Evolutionary conservation across 345 rosid species (phyloP).

Genomic region (Dipteronia dyeriana): DNA sequence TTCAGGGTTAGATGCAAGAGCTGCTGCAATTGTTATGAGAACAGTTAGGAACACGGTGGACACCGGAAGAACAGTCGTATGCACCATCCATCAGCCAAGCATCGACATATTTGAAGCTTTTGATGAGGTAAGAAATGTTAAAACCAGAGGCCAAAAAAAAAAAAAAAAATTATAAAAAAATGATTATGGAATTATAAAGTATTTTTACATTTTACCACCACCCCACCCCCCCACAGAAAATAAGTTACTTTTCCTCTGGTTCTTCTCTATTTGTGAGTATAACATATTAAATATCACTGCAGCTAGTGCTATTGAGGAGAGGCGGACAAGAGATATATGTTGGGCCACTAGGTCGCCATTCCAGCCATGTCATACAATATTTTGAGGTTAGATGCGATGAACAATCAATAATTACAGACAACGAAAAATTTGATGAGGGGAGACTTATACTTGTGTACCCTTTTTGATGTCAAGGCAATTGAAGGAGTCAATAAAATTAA

Average conservation of each 20-base stretch:
- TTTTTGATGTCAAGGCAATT: conserved; percentile 27
- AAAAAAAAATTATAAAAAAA: too few species aligned
- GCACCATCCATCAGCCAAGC: too few species aligned
- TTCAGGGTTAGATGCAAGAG: too few species aligned
- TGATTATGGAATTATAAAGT: too few species aligned
- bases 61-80: too few species aligned
- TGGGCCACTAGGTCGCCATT: conserved; percentile 37
- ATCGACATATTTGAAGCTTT: too few species aligned
- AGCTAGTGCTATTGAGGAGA: conserved; percentile 42
- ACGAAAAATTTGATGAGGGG: neutral
- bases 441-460: too few species aligned
- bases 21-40: neutral
- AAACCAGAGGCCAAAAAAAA: too few species aligned
- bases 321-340: conserved; percentile 43
- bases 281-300: conserved; percentile 1
- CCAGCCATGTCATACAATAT: conserved; percentile 34
- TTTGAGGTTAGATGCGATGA: conserved; percentile 28
- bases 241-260: too few species aligned
- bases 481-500: conserved; percentile 40
- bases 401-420: neutral
- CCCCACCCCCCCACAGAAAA: too few species aligned
- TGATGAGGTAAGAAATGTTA: too few species aligned
- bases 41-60: neutral
- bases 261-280: neutral
- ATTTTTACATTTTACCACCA: too few species aligned